These are phyloP conservation scores for Amphirosellinia nigrospora DNA, from an alignment of 495 filamentous ascomycete genomes.

Conservation along the genomic window DNA sequence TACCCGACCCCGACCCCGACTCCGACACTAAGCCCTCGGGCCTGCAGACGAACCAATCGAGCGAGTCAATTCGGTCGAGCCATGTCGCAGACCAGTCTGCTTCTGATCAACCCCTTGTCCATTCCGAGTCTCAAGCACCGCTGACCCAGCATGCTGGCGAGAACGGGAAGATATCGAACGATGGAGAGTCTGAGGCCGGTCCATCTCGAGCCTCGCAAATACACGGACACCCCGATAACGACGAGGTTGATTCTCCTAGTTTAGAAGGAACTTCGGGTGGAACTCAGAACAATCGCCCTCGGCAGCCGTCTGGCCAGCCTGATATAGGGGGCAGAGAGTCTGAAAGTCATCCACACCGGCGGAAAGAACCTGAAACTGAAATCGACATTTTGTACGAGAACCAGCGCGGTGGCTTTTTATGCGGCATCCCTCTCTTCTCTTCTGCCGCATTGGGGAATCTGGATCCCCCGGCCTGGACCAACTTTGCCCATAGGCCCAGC, in stretches of 20 bases:
- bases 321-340: neutral
- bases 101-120: conserved; percentile 29
- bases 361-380: conserved; percentile 55
- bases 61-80: conserved; percentile 22
- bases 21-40: conserved; percentile 33
- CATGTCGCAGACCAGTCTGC: conserved; percentile 20
- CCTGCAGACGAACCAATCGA: conserved; percentile 7
- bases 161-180: conserved; percentile 14
- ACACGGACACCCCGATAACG: conserved; percentile 6
- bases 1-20: too few species aligned
- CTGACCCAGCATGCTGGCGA: conserved; percentile 28
- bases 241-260: conserved; percentile 5
- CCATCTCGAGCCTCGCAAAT: conserved; percentile 28
- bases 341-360: conserved; percentile 6
- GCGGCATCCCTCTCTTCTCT: conserved; percentile 88
- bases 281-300: conserved; percentile 16
- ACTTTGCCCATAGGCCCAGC: conserved; percentile 69
- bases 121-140: conserved; percentile 30
- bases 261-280: conserved; percentile 15
- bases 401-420: conserved; percentile 81
- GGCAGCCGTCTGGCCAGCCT: neutral
- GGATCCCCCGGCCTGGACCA: conserved; percentile 88
- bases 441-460: conserved; percentile 82
- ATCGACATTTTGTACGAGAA: conserved; percentile 97
- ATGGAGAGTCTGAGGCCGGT: conserved; percentile 24